Evolutionary conservation across 805 yeast genomes (phyloP).

Genomic region (Wickerhamomyces strasburgensis): DNA sequence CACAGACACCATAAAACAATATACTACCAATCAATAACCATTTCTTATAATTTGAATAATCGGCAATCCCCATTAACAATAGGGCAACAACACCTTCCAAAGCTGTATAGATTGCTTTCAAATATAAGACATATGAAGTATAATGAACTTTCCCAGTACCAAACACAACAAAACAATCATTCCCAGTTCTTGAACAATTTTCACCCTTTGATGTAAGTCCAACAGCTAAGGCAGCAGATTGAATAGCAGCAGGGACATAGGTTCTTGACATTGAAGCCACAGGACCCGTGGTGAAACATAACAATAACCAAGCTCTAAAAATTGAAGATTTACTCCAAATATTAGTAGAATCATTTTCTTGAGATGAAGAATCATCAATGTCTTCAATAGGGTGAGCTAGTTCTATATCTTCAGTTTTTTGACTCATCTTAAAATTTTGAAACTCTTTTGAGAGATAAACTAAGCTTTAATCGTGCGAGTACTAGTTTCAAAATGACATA

Average conservation of each 20-base stretch:
- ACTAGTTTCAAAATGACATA: no score
- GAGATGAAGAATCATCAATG: no score
- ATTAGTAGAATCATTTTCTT: background rate
- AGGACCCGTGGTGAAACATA: conserved; percentile 39
- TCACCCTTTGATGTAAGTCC: conserved; percentile 27
- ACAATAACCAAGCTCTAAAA: conserved; percentile 31
- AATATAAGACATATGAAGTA: conserved; percentile 34
- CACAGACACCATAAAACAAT: conserved; percentile 29
- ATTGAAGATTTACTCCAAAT: conserved; percentile 1
- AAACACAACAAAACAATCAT: conserved; percentile 34
- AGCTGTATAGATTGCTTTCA: conserved; percentile 34
- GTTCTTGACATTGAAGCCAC: conserved; percentile 37
- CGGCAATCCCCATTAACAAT: conserved; percentile 36
- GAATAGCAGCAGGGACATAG: conserved; percentile 37
- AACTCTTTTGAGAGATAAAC: no score
- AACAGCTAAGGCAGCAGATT: conserved; percentile 30
- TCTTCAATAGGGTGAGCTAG: no score
- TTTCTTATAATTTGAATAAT: conserved; percentile 34
- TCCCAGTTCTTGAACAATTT: conserved; percentile 27
- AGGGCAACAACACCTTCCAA: conserved; percentile 34
- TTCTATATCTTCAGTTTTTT: no score
- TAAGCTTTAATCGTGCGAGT: no score
- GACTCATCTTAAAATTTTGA: no score
- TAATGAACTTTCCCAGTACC: conserved; percentile 32
- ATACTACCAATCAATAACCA: conserved; percentile 30